Evolutionary conservation across 2,329 filamentous ascomycete genomes (phyloP).

Genomic region (Colletotrichum sidae): DNA sequence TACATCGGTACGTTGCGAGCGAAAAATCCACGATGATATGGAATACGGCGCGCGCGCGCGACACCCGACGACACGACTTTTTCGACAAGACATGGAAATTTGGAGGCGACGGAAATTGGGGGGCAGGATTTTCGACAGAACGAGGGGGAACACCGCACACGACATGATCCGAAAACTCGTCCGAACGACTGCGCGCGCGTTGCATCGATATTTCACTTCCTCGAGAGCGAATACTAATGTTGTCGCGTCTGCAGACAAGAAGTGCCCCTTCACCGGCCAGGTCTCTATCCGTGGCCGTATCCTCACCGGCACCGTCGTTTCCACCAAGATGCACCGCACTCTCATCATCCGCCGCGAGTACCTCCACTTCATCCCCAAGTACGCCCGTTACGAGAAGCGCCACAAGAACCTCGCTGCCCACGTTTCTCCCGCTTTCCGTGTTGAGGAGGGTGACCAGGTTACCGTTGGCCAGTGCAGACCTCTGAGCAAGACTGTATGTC

Average conservation of each 20-base stretch:
- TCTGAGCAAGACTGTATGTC: constrained; percentile 98
- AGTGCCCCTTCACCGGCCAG: constrained; percentile 99
- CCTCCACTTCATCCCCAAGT: constrained; percentile 99
- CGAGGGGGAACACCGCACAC: background rate
- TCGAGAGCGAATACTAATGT: constrained; percentile 25
- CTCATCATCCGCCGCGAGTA: constrained; percentile 99
- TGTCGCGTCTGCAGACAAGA: constrained; percentile 82
- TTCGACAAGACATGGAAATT: constrained; percentile 9
- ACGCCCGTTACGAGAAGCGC: constrained; percentile 99
- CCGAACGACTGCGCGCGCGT: background rate
- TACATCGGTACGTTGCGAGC: constrained; percentile 89
- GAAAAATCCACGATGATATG: constrained; percentile 16
- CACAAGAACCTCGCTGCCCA: constrained; percentile 99
- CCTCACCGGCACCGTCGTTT: constrained; percentile 98
- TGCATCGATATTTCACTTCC: background rate
- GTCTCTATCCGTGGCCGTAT: constrained; percentile 99
- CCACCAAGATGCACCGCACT: constrained; percentile 99
- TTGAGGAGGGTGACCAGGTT: constrained; percentile 99
- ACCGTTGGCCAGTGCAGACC: constrained; percentile 99
- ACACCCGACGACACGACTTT: background rate
- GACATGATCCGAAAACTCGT: no score
- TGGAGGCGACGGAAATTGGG: constrained; percentile 3
- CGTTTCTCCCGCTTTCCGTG: constrained; percentile 99
- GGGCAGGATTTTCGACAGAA: background rate
- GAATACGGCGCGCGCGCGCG: background rate